Percentiles rank a stretch among this genome's conserved stretches.
These are phyloP conservation scores for Fomitopsis schrenkii DNA, from an alignment of 1,284 basidiomycete genomes.

Conservation along the genomic window DNA sequence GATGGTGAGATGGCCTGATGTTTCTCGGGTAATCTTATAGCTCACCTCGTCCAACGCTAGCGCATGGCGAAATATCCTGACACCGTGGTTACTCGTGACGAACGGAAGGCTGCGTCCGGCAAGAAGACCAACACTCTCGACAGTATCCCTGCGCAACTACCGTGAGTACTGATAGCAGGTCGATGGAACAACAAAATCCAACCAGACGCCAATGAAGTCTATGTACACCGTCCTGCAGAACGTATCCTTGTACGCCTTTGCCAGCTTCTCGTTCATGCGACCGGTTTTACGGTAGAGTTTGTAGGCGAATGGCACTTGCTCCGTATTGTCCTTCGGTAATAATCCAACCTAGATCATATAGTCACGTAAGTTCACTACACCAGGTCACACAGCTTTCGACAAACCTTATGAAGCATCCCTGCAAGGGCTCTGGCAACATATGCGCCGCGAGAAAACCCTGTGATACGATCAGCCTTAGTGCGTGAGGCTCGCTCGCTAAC, in stretches of 20 bases:
- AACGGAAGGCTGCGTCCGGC: conserved; percentile 36
- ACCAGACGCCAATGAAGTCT: conserved; percentile 42
- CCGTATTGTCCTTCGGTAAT: conserved; percentile 43
- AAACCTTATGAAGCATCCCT: conserved; percentile 35
- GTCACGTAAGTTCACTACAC: too few species aligned
- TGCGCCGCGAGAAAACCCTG: conserved; percentile 37
- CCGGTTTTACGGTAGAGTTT: conserved; percentile 46
- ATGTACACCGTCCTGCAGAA: conserved; percentile 46
- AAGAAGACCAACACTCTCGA: conserved; percentile 35
- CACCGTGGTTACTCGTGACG: conserved; percentile 31
- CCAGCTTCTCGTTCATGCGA: conserved; percentile 33
- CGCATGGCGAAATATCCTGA: conserved; percentile 39
- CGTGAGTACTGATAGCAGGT: not conserved
- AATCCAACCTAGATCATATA: conserved; percentile 37
- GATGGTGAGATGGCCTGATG: too few species aligned
- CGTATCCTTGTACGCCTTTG: conserved; percentile 44
- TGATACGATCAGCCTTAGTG: not conserved
- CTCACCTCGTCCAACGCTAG: conserved; percentile 38
- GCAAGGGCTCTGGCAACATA: conserved; percentile 46
- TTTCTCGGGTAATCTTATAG: not conserved
- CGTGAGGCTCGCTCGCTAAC: not conserved
- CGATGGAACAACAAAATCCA: not conserved
- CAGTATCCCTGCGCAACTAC: conserved; percentile 28
- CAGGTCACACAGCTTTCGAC: not conserved
- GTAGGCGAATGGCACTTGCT: conserved; percentile 55